Evolutionary conservation across 1,284 basidiomycete genomes (phyloP), one percentile per base, ranked within the genome.

Genomic region (Rhodotorula sp.): DNA sequence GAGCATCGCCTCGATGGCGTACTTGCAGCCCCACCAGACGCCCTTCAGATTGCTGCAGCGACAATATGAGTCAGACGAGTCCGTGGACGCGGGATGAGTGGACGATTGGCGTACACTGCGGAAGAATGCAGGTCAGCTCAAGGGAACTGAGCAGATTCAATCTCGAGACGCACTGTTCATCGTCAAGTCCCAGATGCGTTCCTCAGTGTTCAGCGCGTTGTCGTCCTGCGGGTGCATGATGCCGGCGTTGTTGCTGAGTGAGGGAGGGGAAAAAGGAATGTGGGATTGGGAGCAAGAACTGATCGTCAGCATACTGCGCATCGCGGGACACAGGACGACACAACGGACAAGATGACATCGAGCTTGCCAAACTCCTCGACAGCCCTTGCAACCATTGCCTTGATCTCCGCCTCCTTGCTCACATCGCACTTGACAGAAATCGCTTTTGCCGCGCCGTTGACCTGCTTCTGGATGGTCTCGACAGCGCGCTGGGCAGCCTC

Each of bases 11-110:
- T 89, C 84, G 79, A 98, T 94, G 11, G 93, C 94, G 79, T 98
- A 89, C 82, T 97, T 96, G 85, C 90, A 94, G 56, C 95, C 94
- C 88, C 90, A 98, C 94, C 94, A 97, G 68, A 97, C 95, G 65
- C 94, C 94, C 82, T 98, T 98, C 80, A 95, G 87, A 81, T 98
- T 98, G 83, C 97, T 90, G 71, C 20, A 20, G 52, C 29, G 44
- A 60, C 8, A 1, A 17, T 0, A 34, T 1, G 59, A 19, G 55
- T 39, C n/a, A 17, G 55, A n/a, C 44, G 24, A 39, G 55, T 39
- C 47, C 8, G 9, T 51, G 39, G 7, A 44, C 11, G 39, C 39
- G 7, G 39, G 39, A 15, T 15, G 39, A 44, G 39, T 17, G 39
- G 39, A 44, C 13, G 30, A 2, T 2, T 24, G 36, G 32, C 44